Evolutionary conservation across 2,329 filamentous ascomycete genomes (phyloP), one percentile per base, ranked within the genome.

Genomic region (Cyclaneusma minus): DNA sequence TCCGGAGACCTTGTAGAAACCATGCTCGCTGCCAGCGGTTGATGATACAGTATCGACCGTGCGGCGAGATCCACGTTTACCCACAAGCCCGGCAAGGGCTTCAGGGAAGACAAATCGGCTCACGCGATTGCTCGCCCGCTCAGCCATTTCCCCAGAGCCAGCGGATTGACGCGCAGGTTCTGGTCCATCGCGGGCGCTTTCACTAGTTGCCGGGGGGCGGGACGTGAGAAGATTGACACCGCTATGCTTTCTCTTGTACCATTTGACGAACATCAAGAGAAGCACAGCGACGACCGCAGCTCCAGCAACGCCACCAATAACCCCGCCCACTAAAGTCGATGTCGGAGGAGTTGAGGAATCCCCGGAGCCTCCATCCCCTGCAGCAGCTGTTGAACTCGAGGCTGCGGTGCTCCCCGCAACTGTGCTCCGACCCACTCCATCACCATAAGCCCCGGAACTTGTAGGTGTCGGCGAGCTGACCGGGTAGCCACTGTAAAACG

Each of bases 1-100:
- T 33, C 72, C 72, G 5, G 71, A 72, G 3, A 78, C 63, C 16
- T 69, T 64, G 34, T 73, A 65, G 44, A 78, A 78, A 1, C 69
- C 66, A 33, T 57, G 54, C 41, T 76, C 68, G 15, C 54, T 58
- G 13, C 44, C 48, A 18, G 54, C 52, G 21, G 45, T 44, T 10
- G 41, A 41, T 18, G 42, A 40, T 20, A 42, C 25, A 35, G 44
- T 39, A 35, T 38, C 26, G 32, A 43, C 31, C 33, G 49, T 36
- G 35, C 45, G 34, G 33, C 50, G 29, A 23, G 26, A 46, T 34
- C 25, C 34, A 34, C 42, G 27, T 40, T 49, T n/a, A 38, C 54
- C 49, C 4, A 55, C 51, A 18, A 67, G 39, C 21, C 46, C 55
- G 3, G 60, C 56, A n/a, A 67, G 42, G 6, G 61, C 55, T 7